Evolutionary conservation across 2,329 filamentous ascomycete species (phyloP).

Genomic region (Coniella vitis): DNA sequence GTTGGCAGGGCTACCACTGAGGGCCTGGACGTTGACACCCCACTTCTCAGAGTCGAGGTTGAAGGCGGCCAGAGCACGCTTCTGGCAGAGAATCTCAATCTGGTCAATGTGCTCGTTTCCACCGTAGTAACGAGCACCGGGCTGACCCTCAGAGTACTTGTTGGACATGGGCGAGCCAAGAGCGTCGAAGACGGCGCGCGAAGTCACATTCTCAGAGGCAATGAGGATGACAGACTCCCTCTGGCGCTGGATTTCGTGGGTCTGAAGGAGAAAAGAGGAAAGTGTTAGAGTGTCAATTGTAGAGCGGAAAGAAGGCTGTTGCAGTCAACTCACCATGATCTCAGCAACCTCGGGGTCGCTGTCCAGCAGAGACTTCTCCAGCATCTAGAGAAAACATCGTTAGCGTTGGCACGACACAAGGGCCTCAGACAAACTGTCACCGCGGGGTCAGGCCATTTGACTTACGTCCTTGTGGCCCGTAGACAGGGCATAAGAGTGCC

Average conservation of each 20-base stretch:
- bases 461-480: conserved; percentile 29
- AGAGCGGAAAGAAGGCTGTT: no score
- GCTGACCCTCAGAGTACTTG: conserved; percentile 99
- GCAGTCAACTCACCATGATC: conserved; percentile 71
- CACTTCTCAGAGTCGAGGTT: conserved; percentile 79
- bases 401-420: conserved; percentile 15
- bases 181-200: conserved; percentile 94
- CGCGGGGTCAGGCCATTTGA: conserved; percentile 6
- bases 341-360: conserved; percentile 88
- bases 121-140: conserved; percentile 96
- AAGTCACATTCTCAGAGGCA: conserved; percentile 98
- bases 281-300: background rate
- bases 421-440: background rate
- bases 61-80: conserved; percentile 87
- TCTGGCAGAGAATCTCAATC: conserved; percentile 92
- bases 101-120: conserved; percentile 98
- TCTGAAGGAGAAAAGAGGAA: conserved; percentile 42
- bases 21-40: conserved; percentile 97
- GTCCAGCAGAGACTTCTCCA: conserved; percentile 89
- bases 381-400: conserved; percentile 57
- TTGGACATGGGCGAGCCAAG: conserved; percentile 93
- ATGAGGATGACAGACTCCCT: conserved; percentile 98
- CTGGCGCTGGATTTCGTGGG: conserved; percentile 92
- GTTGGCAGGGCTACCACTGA: conserved; percentile 91
- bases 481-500: conserved; percentile 27